Conservation (phyloP, 768 basidiomycete genomes). For the Leucosporidium yakuticum region DNA sequence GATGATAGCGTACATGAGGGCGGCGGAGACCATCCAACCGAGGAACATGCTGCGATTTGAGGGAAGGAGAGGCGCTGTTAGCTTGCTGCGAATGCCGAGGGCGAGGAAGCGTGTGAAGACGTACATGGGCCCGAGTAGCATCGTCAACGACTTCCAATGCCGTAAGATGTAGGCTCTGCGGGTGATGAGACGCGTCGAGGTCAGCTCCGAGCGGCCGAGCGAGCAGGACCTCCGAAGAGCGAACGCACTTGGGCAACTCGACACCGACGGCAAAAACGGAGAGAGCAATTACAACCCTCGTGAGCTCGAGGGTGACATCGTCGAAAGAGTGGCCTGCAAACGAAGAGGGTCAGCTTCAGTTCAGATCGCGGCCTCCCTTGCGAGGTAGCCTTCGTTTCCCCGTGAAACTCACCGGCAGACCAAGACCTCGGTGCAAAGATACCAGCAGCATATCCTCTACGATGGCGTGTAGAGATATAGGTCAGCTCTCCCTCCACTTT, state of each 20-base stretch:
- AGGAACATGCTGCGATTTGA: slow-evolving; percentile 48
- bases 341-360: not conserved
- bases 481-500: not conserved
- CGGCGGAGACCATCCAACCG: slow-evolving; percentile 91
- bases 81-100: not conserved
- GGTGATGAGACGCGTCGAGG: not conserved
- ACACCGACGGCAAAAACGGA: slow-evolving; percentile 98
- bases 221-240: not conserved
- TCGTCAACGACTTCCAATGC: slow-evolving; percentile 87
- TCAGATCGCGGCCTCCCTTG: not conserved
- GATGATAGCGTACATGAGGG: slow-evolving; percentile 80
- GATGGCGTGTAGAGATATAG: slow-evolving; percentile 20
- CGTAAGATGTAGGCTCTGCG: slow-evolving; percentile 77
- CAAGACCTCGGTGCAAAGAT: slow-evolving; percentile 39
- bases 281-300: slow-evolving; percentile 86
- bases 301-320: slow-evolving; percentile 80
- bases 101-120: not conserved
- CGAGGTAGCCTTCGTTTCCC: too few relatives aligned
- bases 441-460: slow-evolving; percentile 36
- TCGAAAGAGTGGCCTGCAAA: slow-evolving; percentile 49
- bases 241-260: slow-evolving; percentile 64
- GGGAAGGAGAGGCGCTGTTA: not conserved
- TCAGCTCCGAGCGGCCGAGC: not conserved
- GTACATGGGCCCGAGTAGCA: slow-evolving; percentile 57
- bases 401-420: slow-evolving; percentile 17